Conservation (phyloP, 2,329 filamentous ascomycete genomes). For the Colletotrichum spinosum region DNA sequence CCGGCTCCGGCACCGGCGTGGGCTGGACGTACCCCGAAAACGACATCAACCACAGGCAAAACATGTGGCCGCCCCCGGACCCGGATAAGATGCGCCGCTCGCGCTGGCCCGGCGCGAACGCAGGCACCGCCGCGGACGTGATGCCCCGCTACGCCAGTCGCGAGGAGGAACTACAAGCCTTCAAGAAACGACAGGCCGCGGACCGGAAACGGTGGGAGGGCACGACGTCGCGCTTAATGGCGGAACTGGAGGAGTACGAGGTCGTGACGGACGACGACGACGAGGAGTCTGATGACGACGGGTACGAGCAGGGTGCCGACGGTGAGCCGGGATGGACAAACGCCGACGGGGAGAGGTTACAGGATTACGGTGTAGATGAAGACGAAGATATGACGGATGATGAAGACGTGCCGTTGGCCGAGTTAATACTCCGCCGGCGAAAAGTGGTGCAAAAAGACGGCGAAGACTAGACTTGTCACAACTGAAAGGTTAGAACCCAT, state of each 20-base stretch:
- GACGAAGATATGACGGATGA: conserved; percentile 65
- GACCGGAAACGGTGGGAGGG: conserved; percentile 54
- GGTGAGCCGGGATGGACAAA: conserved; percentile 74
- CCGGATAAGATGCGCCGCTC: conserved; percentile 67
- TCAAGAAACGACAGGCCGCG: conserved; percentile 60
- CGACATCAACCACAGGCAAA: conserved; percentile 75
- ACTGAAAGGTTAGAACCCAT: background rate
- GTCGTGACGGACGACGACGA: conserved; percentile 47
- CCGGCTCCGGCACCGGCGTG: conserved; percentile 50
- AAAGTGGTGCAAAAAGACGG: conserved; percentile 51
- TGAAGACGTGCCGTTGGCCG: conserved; percentile 76
- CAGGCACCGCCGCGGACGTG: conserved; percentile 43
- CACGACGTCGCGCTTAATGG: conserved; percentile 53
- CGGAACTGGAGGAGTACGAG: conserved; percentile 66
- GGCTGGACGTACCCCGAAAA: conserved; percentile 79
- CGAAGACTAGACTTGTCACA: conserved; percentile 41
- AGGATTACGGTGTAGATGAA: conserved; percentile 85
- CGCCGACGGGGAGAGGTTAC: conserved; percentile 77
- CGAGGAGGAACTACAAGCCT: conserved; percentile 61
- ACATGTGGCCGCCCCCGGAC: conserved; percentile 73
- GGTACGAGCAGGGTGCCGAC: conserved; percentile 63
- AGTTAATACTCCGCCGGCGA: conserved; percentile 69
- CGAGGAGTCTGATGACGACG: conserved; percentile 63
- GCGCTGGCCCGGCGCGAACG: conserved; percentile 52
- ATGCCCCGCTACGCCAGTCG: conserved; percentile 51